Base-by-base conservation (phyloP, 495 filamentous ascomycete species). In the Neurospora hispaniola region DNA sequence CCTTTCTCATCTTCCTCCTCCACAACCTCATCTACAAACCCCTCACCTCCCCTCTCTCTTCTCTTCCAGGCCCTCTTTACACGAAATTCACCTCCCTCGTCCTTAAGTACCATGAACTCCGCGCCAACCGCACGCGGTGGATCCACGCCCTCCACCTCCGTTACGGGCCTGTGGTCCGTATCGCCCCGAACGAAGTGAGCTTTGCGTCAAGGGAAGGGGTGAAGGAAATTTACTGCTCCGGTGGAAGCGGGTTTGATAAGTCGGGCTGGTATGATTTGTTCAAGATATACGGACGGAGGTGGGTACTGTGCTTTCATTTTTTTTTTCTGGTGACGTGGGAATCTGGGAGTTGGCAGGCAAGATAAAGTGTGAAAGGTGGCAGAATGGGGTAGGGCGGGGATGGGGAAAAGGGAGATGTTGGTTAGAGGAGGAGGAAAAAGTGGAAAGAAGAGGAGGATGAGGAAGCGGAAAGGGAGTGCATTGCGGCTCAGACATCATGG, bases 221-320 rank as follows among this genome's bases (percentile, higher is more conserved):
- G n/a, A 89, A 87, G 73, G 88, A 90, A 77, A 91, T 91, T 27
- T 91, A 91, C 78, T 83, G 85, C 40, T 88, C 86, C 0, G 87
- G 87, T 1, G 89, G 89, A 0, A 90, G 89, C 75, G 89, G 89
- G 9, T 91, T 89, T 74, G 86, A 90, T 71, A 91, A 91, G 89
- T 0, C 88, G 89, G 74, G 35, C 5, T 89, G 89, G 71, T 92
- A 91, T 80, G 83, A 86, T 48, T 76, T 90, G 11, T 92, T 92
- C 75, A 84, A 81, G 72, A 83, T 89, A 40, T 90, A 86, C 75
- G 84, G 83, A 20, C 82, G 81, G 40, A 88, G 85, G 87, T 86
- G 71, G 48, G 78, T 73, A 31, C 23, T 41, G 6, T 42, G n/a
- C 1, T 12, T 35, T 44, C 35, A 38, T 38, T 11, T 12, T 3